Conservation (phyloP, 1,284 basidiomycete genomes). For the Somion occarium region DNA sequence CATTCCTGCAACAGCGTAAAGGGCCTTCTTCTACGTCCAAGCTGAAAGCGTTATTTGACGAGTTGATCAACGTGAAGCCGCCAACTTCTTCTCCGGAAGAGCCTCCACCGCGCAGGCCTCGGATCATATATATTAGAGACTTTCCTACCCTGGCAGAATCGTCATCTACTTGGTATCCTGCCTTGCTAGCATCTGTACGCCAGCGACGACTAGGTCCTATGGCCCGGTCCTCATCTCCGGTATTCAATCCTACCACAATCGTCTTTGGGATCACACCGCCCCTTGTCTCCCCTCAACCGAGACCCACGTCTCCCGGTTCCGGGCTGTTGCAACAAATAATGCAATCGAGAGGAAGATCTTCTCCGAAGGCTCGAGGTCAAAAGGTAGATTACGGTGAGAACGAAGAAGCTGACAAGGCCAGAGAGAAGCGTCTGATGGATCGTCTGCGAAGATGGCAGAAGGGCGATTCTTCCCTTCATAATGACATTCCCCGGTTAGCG, state of each 20-base stretch:
- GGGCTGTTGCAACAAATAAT: conserved; percentile 26
- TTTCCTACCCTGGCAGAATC: conserved; percentile 71
- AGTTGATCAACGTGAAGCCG: conserved; percentile 60
- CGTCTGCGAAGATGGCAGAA: conserved; percentile 69
- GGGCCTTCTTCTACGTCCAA: conserved; percentile 41
- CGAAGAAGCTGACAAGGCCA: conserved; percentile 53
- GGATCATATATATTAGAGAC: conserved; percentile 83
- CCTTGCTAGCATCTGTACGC: conserved; percentile 71
- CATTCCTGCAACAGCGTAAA: conserved; percentile 24
- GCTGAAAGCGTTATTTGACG: conserved; percentile 68
- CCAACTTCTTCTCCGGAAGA: conserved; percentile 23
- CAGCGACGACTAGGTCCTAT: conserved; percentile 62
- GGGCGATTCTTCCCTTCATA: conserved; percentile 46
- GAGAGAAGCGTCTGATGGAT: conserved; percentile 65
- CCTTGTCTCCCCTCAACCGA: conserved; percentile 41
- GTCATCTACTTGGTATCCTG: conserved; percentile 75
- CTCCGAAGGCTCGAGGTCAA: conserved; percentile 15
- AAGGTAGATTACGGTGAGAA: conserved; percentile 60
- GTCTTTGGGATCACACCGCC: conserved; percentile 81
- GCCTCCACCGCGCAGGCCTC: conserved; percentile 38
- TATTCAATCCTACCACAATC: conserved; percentile 69
- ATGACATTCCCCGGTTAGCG: conserved; percentile 56
- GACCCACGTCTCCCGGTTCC: conserved; percentile 30
- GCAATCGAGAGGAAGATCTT: conserved; percentile 10
- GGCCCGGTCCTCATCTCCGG: conserved; percentile 49